Conservation (phyloP, 2,329 filamentous ascomycete species). For the Neurospora sp. region DNA sequence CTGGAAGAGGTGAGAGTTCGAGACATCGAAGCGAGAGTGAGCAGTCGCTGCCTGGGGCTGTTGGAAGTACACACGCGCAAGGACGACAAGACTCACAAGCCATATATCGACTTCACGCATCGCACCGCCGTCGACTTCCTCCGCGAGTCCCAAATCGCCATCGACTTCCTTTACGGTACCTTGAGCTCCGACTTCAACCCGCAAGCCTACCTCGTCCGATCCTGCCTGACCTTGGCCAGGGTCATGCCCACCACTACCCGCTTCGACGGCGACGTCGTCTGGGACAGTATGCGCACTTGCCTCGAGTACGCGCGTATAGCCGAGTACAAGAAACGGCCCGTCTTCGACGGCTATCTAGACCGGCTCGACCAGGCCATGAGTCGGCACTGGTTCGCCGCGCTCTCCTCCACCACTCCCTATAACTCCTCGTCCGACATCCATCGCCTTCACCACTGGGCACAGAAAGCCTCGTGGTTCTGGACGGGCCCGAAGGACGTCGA, state of each 20-base stretch:
- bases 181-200: not conserved
- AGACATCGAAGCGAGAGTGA: not conserved
- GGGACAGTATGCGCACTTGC: not conserved
- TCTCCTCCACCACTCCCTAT: not conserved
- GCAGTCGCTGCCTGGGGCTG: not conserved
- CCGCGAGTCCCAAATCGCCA: not conserved
- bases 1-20: not conserved
- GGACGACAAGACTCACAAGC: not conserved
- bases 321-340: not conserved
- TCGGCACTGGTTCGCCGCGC: not conserved
- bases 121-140: not conserved
- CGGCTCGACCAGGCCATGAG: not conserved
- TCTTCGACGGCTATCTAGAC: not conserved
- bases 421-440: not conserved
- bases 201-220: not conserved
- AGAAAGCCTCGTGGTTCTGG: not conserved
- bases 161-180: not conserved
- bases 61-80: not conserved
- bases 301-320: not conserved
- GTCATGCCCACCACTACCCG: not conserved
- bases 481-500: not conserved
- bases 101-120: not conserved
- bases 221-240: not conserved
- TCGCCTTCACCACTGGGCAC: not conserved
- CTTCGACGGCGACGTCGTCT: not conserved